Base-by-base conservation (phyloP, 1,139 yeast species). In the Ogataea hybrid region DNA sequence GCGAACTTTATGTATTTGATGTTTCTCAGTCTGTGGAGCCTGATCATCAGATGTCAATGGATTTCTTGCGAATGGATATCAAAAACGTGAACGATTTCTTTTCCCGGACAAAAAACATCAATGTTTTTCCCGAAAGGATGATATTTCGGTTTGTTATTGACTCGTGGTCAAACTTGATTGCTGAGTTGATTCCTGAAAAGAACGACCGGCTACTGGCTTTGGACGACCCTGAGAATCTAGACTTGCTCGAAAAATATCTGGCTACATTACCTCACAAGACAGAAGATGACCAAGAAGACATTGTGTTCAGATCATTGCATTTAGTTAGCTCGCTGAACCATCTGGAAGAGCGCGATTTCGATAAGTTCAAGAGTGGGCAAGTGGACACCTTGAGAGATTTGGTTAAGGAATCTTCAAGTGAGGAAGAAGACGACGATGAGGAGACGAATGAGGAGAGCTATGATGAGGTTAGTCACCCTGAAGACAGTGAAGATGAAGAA, bases 11-110 rank as follows among this genome's bases (percentile, higher is more conserved):
- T 64, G 87, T 94, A 46, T 87, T 94, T 54, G 99, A 94, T 68
- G 99, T 94, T 16, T 90, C 97, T 1, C 99, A 94, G 61, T 83
- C 95, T 28, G 98, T 94, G 21, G 97, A 94, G 62, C 97, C 96
- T 17, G 97, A 90, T 55, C 99, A 94, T 63, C 98, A 97, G 6
- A 89, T 88, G 86, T 86, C 96, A 33, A 71, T 92, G 47, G 97
- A 92, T 61, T 94, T 94, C 59, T 67, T 94, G 46, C 72, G 99
- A 59, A 92, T 92, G 98, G 99, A 94, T 64, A 90, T 94, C 57
- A 92, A 90, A 63, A 94, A 94, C 58, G 89, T 92, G 15, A 92
- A 89, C 58, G 94, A 86, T 56, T 94, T 83, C 62, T 94, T 94
- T 57, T 69, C 71, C 44, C 73, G 81, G 46, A 75, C 75, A 56